Evolutionary conservation across 1,284 basidiomycete species (phyloP).

Genomic region (Cutaneotrichosporon sp.): DNA sequence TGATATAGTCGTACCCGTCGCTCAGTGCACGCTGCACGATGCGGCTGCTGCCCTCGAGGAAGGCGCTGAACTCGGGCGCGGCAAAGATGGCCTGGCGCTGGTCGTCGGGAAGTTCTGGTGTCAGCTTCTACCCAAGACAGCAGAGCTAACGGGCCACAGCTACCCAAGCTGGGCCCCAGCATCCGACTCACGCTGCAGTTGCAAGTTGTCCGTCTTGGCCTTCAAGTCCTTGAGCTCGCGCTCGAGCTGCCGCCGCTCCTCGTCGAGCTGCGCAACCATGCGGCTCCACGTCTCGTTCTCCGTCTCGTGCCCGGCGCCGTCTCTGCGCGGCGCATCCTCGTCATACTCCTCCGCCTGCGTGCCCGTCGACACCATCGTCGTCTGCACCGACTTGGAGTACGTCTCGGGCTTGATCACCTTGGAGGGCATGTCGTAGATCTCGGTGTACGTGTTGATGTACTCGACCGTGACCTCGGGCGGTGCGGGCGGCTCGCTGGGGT

Average conservation of each 20-base stretch:
- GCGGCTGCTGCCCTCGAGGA: conserved; percentile 92
- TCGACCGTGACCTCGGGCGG: conserved; percentile 56
- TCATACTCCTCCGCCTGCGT: conserved; percentile 32
- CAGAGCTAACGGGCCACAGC: no score
- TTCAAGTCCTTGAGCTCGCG: conserved; percentile 79
- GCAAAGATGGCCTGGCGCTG: conserved; percentile 77
- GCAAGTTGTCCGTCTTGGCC: conserved; percentile 69
- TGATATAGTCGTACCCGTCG: conserved; percentile 94
- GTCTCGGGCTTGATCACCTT: conserved; percentile 61
- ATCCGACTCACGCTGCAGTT: conserved; percentile 43
- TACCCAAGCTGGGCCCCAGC: no score
- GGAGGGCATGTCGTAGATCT: conserved; percentile 84
- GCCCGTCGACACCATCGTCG: conserved; percentile 55
- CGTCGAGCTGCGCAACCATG: conserved; percentile 59
- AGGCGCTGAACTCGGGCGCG: conserved; percentile 86
- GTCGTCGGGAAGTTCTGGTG: conserved; percentile 75
- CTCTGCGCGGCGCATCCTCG: conserved; percentile 56
- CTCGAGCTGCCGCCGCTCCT: conserved; percentile 67
- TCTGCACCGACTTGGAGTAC: conserved; percentile 94
- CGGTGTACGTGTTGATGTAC: conserved; percentile 80
- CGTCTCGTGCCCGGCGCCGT: conserved; percentile 54
- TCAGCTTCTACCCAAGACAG: background rate
- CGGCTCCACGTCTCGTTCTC: conserved; percentile 75
- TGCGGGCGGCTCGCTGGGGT: background rate
- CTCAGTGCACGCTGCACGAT: conserved; percentile 95